Base-by-base conservation (phyloP, 805 yeast species). In the Tetrapisispora phaffii region DNA sequence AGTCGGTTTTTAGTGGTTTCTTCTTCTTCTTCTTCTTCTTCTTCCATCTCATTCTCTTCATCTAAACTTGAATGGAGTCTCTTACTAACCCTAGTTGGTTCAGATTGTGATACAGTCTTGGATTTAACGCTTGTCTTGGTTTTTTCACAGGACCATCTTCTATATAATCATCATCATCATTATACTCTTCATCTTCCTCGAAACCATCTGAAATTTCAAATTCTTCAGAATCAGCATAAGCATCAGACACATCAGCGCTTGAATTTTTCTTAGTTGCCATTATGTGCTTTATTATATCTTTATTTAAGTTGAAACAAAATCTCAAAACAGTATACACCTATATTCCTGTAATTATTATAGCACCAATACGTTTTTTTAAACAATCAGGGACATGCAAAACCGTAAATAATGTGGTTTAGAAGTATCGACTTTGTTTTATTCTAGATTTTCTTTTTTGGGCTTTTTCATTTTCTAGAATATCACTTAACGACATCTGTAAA, bases 31-130 rank as follows among this genome's bases (percentile, higher is more conserved):
- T 44, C 47, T 26, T 49, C 51, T 29, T 48, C 53, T 26, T 53
- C 53, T 40, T 51, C 54, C 12, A 47, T 50, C n/a, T 50, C 33
- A 31, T 35, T 46, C 23, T 41, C 47, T 12, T 44, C 50, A 23
- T 49, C 50, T 19, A 7, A 4, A 8, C 24, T 15, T 23, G 26
- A 28, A 28, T 28, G 31, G 10, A 28, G 31, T 10, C 31, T 28
- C 12, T 28, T 28, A 10, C 31, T 28, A 12, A n/a, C 13, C 10
- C 31, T 12, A 12, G 6, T 28, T 12, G 31, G 31, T n/a, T 28
- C 31, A 5, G 4, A 4, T 28, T 9, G 31, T 3, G 31, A 28
- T 28, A 9, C 13, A 10, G 13, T n/a, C 13, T 28, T 28, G 10
- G 13, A 12, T 28, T 28, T 28, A 6, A 10, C 4, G 13, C 31